These are phyloP conservation scores for Furcasterigmium sp. DNA, from an alignment of 2,329 filamentous ascomycete species.

Conservation along the genomic window DNA sequence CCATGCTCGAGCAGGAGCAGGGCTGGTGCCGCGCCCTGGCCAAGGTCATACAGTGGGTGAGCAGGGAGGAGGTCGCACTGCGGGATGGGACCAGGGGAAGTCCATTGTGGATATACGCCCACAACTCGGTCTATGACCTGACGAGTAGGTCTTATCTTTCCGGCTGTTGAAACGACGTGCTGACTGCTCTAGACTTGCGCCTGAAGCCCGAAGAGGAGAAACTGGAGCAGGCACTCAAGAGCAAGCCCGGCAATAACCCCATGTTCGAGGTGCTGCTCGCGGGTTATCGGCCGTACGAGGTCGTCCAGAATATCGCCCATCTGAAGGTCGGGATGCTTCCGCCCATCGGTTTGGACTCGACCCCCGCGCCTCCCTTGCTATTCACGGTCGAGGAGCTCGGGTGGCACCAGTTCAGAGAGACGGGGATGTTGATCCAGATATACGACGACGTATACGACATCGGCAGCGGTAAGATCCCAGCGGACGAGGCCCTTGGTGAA, in stretches of 20 bases:
- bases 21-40: background rate
- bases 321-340: conserved; percentile 2
- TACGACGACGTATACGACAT: conserved; percentile 10
- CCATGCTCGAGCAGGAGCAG: too few species aligned
- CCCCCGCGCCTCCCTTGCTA: background rate
- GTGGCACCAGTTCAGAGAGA: conserved; percentile 4
- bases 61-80: conserved; percentile 3
- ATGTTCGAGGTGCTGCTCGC: background rate
- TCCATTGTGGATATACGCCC: conserved; percentile 3
- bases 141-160: conserved; percentile 2
- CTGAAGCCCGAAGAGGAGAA: background rate
- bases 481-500: rapidly evolving
- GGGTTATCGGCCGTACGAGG: background rate
- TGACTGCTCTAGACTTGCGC: background rate
- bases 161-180: background rate
- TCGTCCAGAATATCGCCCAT: background rate
- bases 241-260: conserved; percentile 4
- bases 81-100: conserved; percentile 2
- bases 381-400: conserved; percentile 1
- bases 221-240: background rate
- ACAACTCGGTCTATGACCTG: conserved; percentile 7
- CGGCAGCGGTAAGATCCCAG: conserved; percentile 2
- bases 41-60: background rate
- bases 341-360: background rate
- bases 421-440: conserved; percentile 6